These are phyloP conservation scores for Pythium dissotocum DNA, from an alignment of 352 stramenopile genomes.

Conservation along the genomic window DNA sequence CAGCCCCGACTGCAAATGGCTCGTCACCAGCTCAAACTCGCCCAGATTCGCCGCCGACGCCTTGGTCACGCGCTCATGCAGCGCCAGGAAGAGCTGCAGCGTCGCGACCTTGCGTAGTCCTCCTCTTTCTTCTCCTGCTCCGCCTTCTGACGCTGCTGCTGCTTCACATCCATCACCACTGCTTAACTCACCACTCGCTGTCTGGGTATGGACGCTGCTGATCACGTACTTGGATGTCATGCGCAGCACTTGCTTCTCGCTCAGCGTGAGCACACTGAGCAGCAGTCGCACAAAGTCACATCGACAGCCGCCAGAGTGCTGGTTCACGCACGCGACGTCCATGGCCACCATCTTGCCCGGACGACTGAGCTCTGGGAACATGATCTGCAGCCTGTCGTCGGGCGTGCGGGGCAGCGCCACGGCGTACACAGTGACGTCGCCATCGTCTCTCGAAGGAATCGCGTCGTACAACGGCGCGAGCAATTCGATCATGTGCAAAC, in stretches of 20 bases:
- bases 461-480: slow-evolving; percentile 18
- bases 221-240: slow-evolving; percentile 53
- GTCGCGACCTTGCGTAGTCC: slow-evolving; percentile 34
- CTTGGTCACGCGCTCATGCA: slow-evolving; percentile 37
- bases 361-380: slow-evolving; percentile 21
- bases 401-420: slow-evolving; percentile 15
- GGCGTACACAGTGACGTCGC: slow-evolving; percentile 8
- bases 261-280: slow-evolving; percentile 42
- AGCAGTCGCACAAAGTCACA: slow-evolving; percentile 60
- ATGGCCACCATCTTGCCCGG: slow-evolving; percentile 28
- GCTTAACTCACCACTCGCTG: too few species aligned
- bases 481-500: slow-evolving; percentile 23
- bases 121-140: not conserved
- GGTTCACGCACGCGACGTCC: slow-evolving; percentile 51
- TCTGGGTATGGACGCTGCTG: not conserved
- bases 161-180: too few species aligned
- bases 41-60: slow-evolving; percentile 33
- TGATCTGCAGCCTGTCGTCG: slow-evolving; percentile 23
- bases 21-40: slow-evolving; percentile 62
- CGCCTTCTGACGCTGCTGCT: not conserved
- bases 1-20: slow-evolving; percentile 58
- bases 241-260: slow-evolving; percentile 35
- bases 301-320: slow-evolving; percentile 31
- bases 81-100: slow-evolving; percentile 46
- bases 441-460: slow-evolving; percentile 1